Base-by-base conservation (phyloP, 2,329 filamentous ascomycete genomes). In the Whalleya microplaca region DNA sequence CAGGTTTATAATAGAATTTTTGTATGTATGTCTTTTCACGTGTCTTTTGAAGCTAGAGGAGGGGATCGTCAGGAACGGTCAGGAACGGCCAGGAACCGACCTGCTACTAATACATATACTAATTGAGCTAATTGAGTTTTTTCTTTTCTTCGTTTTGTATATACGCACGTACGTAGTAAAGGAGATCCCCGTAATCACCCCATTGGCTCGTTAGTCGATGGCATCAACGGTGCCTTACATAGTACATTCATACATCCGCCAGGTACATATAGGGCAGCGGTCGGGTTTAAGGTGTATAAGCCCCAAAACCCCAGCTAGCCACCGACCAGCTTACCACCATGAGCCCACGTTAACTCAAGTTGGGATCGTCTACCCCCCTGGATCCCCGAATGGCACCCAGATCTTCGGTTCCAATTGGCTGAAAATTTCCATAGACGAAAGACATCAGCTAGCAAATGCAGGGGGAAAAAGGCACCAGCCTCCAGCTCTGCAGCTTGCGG, bases 271-370 rank as follows among this genome's bases (percentile, higher is more conserved):
- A 5, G 27, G 27, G 27, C 27, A 12, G 27, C 12, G 6, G 27
- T 29, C 32, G 14, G 14, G 23, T 27, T 4, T 27, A 27, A 4
- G 4, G 23, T 9, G 23, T 27, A 27, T 27, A 27, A 27, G 23
- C 23, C 23, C 23, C 23, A n/a, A n/a, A n/a, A n/a, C n/a, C n/a
- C n/a, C n/a, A n/a, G n/a, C n/a, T n/a, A n/a, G n/a, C n/a, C n/a
- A n/a, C n/a, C n/a, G n/a, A n/a, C n/a, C n/a, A 9, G 23, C 23
- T 27, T 4, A 27, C 23, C 32, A 37, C 32, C 32, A 21, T 32
- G 21, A 46, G 46, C 47, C 61, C 62, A 62, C 61, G 56, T 62
- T 59, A 37, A 20, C 45, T 42, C 20, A 48, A 44, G 45, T 48
- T 49, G 43, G 29, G 41, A 40, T 56, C 29, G 19, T 50, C 44